Base-by-base conservation (phyloP, 768 basidiomycete species). In the Leccinum olivaceopallidum region DNA sequence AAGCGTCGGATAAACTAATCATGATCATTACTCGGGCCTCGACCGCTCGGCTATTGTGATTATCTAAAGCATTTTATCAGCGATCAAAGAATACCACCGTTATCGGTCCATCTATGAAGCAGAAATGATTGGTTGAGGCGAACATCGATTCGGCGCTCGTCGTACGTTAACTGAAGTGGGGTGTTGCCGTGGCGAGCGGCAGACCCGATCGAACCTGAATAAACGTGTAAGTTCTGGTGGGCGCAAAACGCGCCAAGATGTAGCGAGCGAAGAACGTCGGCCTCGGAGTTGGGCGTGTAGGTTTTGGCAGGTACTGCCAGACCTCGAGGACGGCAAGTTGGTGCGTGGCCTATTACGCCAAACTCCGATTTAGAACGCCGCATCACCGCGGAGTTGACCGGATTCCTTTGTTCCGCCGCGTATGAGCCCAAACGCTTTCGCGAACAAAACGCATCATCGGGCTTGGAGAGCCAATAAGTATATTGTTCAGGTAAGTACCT, bases 111-210 rank as follows among this genome's bases (percentile, higher is more conserved):
- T 60, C 59, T 55, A 58, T 67, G 62, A 67, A 32, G 26, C 30
- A 65, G 20, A 39, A 18, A 32, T 50, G 28, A 24, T 14, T 55
- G 59, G 56, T 63, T 49, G 54, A 57, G 34, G 56, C 22, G 22
- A 8, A 28, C 28, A 37, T 60, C 56, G 57, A 57, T 44, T n/a
- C 42, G 42, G 9, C 14, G 48, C 12, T 36, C 22, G 22, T 36
- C n/a, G 28, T 57, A 55, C 37, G 58, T 69, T 13, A 63, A 5
- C 32, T 50, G 30, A 48, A 42, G 3, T 26, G 34, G 20, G 1
- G 48, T 42, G 57, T 68, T 68, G 59, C 66, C 52, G 62, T 64
- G 58, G 60, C 6, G 56, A 61, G 48, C 20, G 50, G 28, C n/a
- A 44, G 56, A 26, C 52, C 13, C 30, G 30, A 50, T 34, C n/a